Evolutionary conservation across 2,329 filamentous ascomycete species (phyloP).

Genomic region (Zelopaecilomyces penicillatus): DNA sequence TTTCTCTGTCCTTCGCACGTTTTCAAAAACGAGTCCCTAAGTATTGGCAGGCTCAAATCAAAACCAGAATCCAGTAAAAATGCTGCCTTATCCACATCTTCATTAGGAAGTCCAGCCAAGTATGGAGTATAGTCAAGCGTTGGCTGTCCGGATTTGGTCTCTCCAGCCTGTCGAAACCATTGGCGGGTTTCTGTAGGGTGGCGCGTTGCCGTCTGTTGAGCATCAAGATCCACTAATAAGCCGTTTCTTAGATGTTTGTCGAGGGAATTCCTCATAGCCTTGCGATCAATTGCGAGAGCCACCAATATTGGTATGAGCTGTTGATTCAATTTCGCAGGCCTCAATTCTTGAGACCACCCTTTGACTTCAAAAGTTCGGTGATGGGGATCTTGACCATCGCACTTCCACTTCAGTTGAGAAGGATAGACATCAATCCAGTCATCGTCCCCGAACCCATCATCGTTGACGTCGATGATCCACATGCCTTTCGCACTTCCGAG

Average conservation of each 20-base stretch:
- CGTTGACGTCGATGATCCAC: slow-evolving; percentile 54
- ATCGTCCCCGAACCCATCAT: slow-evolving; percentile 28
- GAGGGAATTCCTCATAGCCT: slow-evolving; percentile 39
- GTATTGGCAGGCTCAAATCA: slow-evolving; percentile 36
- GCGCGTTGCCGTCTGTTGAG: slow-evolving; percentile 42
- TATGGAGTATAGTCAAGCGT: slow-evolving; percentile 33
- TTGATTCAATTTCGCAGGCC: slow-evolving; percentile 50
- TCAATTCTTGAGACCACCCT: slow-evolving; percentile 23
- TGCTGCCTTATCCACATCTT: slow-evolving; percentile 42
- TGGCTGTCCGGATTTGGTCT: slow-evolving; percentile 27
- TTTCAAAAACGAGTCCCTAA: slow-evolving; percentile 38
- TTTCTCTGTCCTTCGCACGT: slow-evolving; percentile 46
- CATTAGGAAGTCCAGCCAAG: slow-evolving; percentile 41
- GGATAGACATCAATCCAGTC: slow-evolving; percentile 59
- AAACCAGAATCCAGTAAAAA: slow-evolving; percentile 55
- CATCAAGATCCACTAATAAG: slow-evolving; percentile 43
- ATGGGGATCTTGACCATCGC: slow-evolving; percentile 35
- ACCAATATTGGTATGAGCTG: slow-evolving; percentile 63
- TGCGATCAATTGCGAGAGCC: slow-evolving; percentile 42
- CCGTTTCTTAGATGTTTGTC: slow-evolving; percentile 39
- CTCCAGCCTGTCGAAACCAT: slow-evolving; percentile 41
- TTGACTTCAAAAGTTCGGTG: slow-evolving; percentile 60
- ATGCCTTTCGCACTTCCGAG: slow-evolving; percentile 68
- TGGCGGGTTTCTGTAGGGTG: slow-evolving; percentile 41
- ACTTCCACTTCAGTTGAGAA: slow-evolving; percentile 62